Evolutionary conservation across 495 filamentous ascomycete species (phyloP).

Genomic region (Zalerion maritima): DNA sequence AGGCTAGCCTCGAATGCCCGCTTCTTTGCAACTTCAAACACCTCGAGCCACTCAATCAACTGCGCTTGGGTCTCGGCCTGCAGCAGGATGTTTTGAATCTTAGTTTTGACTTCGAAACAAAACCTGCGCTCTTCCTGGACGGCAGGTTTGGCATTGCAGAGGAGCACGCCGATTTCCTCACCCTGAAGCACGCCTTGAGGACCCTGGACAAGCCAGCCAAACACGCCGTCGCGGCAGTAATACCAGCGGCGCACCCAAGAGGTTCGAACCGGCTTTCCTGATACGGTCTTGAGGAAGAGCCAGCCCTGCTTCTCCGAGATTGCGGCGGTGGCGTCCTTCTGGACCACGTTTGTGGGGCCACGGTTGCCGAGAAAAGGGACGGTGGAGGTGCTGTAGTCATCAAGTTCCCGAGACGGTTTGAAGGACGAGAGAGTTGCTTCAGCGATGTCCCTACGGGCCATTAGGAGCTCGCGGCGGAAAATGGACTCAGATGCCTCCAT

Average conservation of each 20-base stretch:
- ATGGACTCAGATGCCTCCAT: constrained; percentile 72
- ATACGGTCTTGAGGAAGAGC: constrained; percentile 69
- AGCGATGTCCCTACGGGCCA: constrained; percentile 70
- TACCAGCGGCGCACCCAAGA: constrained; percentile 88
- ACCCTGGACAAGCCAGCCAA: constrained; percentile 88
- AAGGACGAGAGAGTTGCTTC: constrained; percentile 53
- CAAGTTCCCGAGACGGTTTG: constrained; percentile 77
- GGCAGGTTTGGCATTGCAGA: constrained; percentile 82
- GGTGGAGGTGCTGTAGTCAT: constrained; percentile 79
- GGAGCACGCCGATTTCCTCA: constrained; percentile 86
- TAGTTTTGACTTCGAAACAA: constrained; percentile 98
- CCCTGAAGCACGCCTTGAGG: constrained; percentile 82
- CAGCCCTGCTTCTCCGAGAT: constrained; percentile 80
- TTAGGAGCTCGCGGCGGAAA: constrained; percentile 64
- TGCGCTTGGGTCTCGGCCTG: constrained; percentile 88
- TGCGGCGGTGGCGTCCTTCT: constrained; percentile 28
- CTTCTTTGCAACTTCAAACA: constrained; percentile 86
- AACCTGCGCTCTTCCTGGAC: constrained; percentile 88
- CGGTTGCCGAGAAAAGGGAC: constrained; percentile 69
- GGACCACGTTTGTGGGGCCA: constrained; percentile 43
- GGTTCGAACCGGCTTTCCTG: constrained; percentile 77
- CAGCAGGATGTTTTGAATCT: constrained; percentile 74
- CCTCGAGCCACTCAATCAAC: constrained; percentile 78
- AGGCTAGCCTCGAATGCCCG: constrained; percentile 67
- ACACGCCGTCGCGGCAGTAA: constrained; percentile 87